Evolutionary conservation across 768 basidiomycete genomes (phyloP).

Genomic region (Tulasnella sp.): DNA sequence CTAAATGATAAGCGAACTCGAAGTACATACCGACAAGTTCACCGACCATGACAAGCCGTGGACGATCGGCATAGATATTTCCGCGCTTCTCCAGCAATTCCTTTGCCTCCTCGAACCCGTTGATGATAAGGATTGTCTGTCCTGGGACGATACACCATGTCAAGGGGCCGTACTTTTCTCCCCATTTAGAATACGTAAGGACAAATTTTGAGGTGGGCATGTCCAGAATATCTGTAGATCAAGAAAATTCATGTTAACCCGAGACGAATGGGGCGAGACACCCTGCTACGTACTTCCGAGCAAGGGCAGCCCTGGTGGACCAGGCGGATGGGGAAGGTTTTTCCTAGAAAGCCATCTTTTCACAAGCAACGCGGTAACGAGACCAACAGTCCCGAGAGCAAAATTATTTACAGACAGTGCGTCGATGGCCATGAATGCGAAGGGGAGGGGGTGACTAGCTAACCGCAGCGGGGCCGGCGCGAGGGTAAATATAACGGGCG

Average conservation of each 20-base stretch:
- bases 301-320: conserved; percentile 50
- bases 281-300: conserved; percentile 41
- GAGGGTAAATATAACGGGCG: neutral
- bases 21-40: conserved; percentile 23
- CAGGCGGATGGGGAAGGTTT: conserved; percentile 40
- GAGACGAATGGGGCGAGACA: neutral
- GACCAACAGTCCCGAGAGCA: neutral
- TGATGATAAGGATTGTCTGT: conserved; percentile 39
- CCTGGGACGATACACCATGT: conserved; percentile 31
- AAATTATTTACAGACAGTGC: neutral
- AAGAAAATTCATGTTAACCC: neutral
- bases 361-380: neutral
- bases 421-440: neutral
- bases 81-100: conserved; percentile 46
- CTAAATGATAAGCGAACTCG: neutral
- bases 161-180: conserved; percentile 38
- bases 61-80: conserved; percentile 43
- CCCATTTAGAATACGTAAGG: conserved; percentile 45
- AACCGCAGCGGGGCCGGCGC: neutral
- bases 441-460: neutral
- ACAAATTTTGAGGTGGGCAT: conserved; percentile 41
- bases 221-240: conserved; percentile 41
- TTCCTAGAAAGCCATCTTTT: conserved; percentile 26
- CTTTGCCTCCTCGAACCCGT: conserved; percentile 37
- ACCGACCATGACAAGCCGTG: conserved; percentile 29